A percentile compares a stretch with the other conserved stretches of the same genome.
phyloP scores from a whole-genome alignment of 2,329 filamentous ascomycete genomes.

The Colletotrichum lentis region DNA sequence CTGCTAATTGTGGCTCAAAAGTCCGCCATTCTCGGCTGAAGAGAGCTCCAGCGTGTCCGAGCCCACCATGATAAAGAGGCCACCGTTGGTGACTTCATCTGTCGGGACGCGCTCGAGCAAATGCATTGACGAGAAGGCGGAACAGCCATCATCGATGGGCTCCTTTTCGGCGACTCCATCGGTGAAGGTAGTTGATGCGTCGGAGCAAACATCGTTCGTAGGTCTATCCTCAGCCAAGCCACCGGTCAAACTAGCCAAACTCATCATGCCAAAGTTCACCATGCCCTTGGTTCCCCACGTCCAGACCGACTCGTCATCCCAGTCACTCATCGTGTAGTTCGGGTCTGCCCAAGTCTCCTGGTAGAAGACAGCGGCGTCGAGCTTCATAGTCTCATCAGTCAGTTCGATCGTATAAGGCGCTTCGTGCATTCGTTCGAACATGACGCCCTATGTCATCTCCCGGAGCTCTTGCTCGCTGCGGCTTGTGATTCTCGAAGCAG shows the following conservation, averaged over 20 bases:
- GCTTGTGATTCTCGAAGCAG: conserved; percentile 34
- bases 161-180: not conserved
- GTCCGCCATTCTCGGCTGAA: conserved; percentile 25
- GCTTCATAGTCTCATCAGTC: conserved; percentile 11
- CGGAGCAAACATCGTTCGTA: conserved; percentile 1
- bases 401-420: conserved; percentile 43
- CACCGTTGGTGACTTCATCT: conserved; percentile 3
- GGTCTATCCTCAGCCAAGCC: not conserved
- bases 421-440: conserved; percentile 45
- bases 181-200: not conserved
- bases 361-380: conserved; percentile 13
- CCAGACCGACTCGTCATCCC: conserved; percentile 3
- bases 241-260: conserved; percentile 11
- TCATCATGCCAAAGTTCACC: conserved; percentile 25
- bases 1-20: not conserved
- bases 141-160: not conserved
- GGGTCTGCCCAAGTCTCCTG: conserved; percentile 20
- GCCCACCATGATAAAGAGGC: conserved; percentile 18
- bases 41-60: not conserved
- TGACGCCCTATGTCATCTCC: conserved; percentile 58
- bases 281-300: conserved; percentile 19
- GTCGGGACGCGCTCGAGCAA: not conserved
- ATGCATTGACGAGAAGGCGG: not conserved
- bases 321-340: conserved; percentile 11
- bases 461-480: conserved; percentile 54